A percentile compares a stretch with the other conserved stretches of the same genome.
Conservation (phyloP, 148 eudicot genomes). For the Fallopia convolvulus region DNA sequence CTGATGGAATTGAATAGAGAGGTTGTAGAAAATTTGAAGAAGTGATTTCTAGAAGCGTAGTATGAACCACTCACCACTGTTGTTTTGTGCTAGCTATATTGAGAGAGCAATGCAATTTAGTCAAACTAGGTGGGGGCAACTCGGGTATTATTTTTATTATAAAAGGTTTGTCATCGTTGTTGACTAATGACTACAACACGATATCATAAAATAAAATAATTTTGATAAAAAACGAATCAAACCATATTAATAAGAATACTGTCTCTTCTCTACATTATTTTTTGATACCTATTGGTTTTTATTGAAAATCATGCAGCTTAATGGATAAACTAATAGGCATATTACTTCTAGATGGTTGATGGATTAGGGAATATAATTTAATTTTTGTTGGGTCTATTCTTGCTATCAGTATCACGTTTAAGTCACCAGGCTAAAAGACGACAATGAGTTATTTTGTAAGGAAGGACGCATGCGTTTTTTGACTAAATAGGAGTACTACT, state of each 20-base stretch:
- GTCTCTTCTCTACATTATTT: background rate
- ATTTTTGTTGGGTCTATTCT: too few relatives aligned
- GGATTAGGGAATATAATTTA: too few relatives aligned
- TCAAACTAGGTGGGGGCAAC: background rate
- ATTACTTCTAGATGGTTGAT: background rate
- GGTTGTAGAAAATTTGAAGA: too few relatives aligned
- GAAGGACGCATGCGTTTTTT: background rate
- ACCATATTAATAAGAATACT: background rate
- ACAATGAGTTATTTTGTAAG: background rate
- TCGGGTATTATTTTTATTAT: background rate
- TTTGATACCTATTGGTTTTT: background rate
- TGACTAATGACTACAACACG: background rate
- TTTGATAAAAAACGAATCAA: too few relatives aligned
- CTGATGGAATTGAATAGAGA: too few relatives aligned
- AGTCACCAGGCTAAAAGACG: background rate
- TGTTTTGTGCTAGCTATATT: background rate
- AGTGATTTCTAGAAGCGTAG: background rate
- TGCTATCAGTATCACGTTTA: too few relatives aligned
- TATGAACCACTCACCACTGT: background rate
- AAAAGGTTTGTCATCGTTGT: background rate
- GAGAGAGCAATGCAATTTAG: background rate
- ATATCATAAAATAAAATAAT: too few relatives aligned
- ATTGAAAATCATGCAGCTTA: background rate
- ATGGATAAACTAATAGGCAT: background rate
- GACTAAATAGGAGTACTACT: too few relatives aligned